Conservation (phyloP, 495 filamentous ascomycete genomes). For the Lasiosphaeris hirsuta region DNA sequence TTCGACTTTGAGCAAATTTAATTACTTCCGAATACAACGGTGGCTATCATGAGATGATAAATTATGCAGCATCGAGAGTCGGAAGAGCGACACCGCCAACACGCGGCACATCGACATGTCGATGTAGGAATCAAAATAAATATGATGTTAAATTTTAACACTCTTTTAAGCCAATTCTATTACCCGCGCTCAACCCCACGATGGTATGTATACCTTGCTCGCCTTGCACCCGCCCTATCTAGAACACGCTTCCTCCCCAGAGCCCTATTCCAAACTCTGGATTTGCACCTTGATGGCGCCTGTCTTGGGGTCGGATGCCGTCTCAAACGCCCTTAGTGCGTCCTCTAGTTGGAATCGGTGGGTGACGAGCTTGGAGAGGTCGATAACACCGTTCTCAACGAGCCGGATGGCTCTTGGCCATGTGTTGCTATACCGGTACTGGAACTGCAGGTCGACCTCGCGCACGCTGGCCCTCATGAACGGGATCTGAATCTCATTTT, state of each 20-base stretch:
- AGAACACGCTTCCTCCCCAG: neutral
- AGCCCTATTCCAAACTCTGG: slow-evolving; percentile 51
- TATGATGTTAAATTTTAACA: too few species aligned
- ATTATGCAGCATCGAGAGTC: too few species aligned
- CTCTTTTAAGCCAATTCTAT: too few species aligned
- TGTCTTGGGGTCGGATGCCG: slow-evolving; percentile 78
- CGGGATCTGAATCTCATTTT: slow-evolving; percentile 88
- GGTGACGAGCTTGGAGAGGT: slow-evolving; percentile 77
- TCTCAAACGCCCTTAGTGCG: slow-evolving; percentile 83
- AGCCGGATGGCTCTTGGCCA: slow-evolving; percentile 92
- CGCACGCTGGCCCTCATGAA: slow-evolving; percentile 88
- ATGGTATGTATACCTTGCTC: too few species aligned
- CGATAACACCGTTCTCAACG: slow-evolving; percentile 74
- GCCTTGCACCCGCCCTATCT: too few species aligned
- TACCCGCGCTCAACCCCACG: too few species aligned
- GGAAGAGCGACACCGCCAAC: too few species aligned
- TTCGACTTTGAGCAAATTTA: too few species aligned
- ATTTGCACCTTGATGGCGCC: slow-evolving; percentile 97
- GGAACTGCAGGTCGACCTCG: slow-evolving; percentile 92
- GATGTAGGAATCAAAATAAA: too few species aligned
- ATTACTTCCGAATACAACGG: too few species aligned
- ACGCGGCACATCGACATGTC: too few species aligned
- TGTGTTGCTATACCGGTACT: slow-evolving; percentile 93
- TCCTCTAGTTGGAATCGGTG: slow-evolving; percentile 85
- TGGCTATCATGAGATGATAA: too few species aligned